Base-by-base conservation (phyloP, 73 alveolate species). In the Paramecium octaurelia region DNA sequence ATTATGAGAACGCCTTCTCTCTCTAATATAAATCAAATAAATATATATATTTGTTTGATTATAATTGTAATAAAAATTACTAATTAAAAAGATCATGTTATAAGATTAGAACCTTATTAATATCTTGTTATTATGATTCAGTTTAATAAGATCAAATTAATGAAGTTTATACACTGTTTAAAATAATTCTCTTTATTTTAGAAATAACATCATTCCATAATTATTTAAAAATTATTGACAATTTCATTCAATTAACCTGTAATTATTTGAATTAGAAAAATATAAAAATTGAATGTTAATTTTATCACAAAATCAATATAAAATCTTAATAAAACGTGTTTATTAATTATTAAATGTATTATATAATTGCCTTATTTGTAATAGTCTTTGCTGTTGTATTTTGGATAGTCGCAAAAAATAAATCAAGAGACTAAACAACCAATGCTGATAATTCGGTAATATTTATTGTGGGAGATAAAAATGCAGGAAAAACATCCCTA, bases 381-480 rank as follows among this genome's bases (percentile, higher is more conserved):
- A 12, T 34, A 27, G 12, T 64, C 14, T 64, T 64, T 16, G 84
- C 84, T 0, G n/a, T 7, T 14, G 8, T 50, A 4, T 31, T 64
- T 31, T 27, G 6, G 4, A 27, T 64, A 0, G 12, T 3, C 4
- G 14, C 50, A 6, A 31, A 12, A 12, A 27, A 24, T 1, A 64
- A 10, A 64, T 64, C 42, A 3, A 48, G 84, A 31, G 48, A 4
- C 12, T 64, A 64, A 18, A 34, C 48, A 27, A 48, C 11, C 2
- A 34, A 27, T 12, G 84, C 84, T 12, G 54, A 75, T 42, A 75
- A 42, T 38, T 75, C 88, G 0, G 27, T 80, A 80, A 35, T 80
- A 8, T 80, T 31, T 24, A 43, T 80, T 6, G 57, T 80, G 6
- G 91, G 91, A 43, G 91, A 80, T 14, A 80, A 80, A 80, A 43